Evolutionary conservation across 2,329 filamentous ascomycete species (phyloP), one percentile per base, ranked within the genome.

Genomic region (Colletotrichum echinochloae): DNA sequence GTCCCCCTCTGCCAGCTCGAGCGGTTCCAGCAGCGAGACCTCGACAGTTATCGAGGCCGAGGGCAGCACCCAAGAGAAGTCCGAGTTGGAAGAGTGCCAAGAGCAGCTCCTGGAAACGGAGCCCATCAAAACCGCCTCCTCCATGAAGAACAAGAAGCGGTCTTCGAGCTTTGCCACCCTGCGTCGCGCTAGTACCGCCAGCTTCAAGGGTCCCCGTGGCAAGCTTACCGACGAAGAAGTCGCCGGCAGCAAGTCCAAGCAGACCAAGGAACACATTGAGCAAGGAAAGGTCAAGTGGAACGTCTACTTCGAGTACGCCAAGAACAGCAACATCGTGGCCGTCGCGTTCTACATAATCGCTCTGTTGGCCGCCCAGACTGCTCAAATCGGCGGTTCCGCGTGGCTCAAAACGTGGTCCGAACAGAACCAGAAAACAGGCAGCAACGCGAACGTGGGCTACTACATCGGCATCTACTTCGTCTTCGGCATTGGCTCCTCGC

Each of bases 241-340:
- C 62, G 89, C 88, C 3, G 87, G 84, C 56, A 84, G 91, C 76
- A 95, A 94, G 82, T 94, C 92, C 54, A 94, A 91, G 78, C 95
- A 98, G 81, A 87, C 86, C 66, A 97, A 97, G 81, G 96, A 99
- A 80, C 92, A 92, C 74, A 88, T 90, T 2, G 94, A 99, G 80
- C 94, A 99, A 82, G 96, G 96, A 77, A 98, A 98, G 80, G 96
- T 99, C 75, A 98, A 98, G 81, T 98, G 96, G 95, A 88, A 91
- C 74, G 95, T 99, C 35, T 99, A 99, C 78, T 85, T 86, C 23
- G 95, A 98, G 81, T 99, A 99, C 77, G 97, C 96, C 66, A 97
- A 94, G 82, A 94, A 94, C 70, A 98, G 94, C 84, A 98, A 98
- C 79, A 81, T 98, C 20, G 84, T 89, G 66, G 97, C 96, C 16